Evolutionary conservation across 2,329 filamentous ascomycete species (phyloP), one percentile per base, ranked within the genome.

Genomic region (Claviceps sp.): DNA sequence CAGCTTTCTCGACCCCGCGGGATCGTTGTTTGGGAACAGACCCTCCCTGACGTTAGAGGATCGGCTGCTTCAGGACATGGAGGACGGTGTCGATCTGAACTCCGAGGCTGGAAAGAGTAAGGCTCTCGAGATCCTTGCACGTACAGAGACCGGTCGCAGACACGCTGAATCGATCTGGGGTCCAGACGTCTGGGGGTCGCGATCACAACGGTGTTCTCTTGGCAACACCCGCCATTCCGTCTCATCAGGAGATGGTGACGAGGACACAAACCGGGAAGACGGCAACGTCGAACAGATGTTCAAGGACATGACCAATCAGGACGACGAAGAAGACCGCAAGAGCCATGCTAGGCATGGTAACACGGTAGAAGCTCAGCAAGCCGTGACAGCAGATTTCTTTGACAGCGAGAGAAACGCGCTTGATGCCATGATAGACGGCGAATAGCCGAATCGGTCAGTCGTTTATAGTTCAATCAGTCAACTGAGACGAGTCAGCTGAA

Each of bases 221-320:
- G 57, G 60, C 22, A 57, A 62, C 13, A 54, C 54, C 4, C 56
- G 54, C 22, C 57, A 60, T 45, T 59, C 62, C 9, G 58, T 66
- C 47, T 57, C 63, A 2, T 61, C 64, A 0, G 55, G 52, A 9
- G 58, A 59, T 6, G 58, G 64, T 49, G 63, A 64, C 41, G 61
- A 62, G n/a, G 55, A 62, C 51, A 61, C 63, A 55, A 67, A 63
- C 51, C 59, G 64, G 5, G 71, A 72, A 38, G 73, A 74, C 18
- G 70, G 68, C 44, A 74, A 72, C 26, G 74, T 76, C 4, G 73
- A 77, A 52, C 73, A 72, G 56, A 78, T 79, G 73, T 78, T 79
- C 59, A 68, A 73, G 45, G 76, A 78, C 44, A 70, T 79, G 56
- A 77, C 75, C 3, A 76, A 78, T 53, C 70, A 74, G 16, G 72